A percentile compares a stretch with the other conserved stretches of the same genome.
phyloP scores from a whole-genome alignment of 495 filamentous ascomycete species.

The Tuber microsphaerosporum region DNA sequence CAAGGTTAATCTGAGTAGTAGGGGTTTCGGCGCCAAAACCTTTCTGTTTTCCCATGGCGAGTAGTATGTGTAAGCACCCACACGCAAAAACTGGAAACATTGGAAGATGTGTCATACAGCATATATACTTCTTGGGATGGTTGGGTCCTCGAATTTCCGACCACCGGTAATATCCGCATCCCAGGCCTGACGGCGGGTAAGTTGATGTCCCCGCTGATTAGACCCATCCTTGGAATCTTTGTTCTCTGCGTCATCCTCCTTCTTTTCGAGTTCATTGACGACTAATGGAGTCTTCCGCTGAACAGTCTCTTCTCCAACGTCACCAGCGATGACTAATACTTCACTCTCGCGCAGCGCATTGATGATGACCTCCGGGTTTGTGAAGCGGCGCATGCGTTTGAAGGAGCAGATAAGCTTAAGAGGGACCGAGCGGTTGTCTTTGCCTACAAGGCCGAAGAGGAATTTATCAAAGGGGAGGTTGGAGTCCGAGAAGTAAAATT shows the following conservation, averaged over 20 bases:
- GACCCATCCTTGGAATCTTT: conserved; percentile 32
- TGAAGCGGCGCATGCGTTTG: conserved; percentile 89
- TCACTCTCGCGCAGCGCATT: conserved; percentile 69
- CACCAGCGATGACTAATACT: conserved; percentile 58
- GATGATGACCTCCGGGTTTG: conserved; percentile 71
- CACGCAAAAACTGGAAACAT: not conserved
- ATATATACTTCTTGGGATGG: conserved; percentile 54
- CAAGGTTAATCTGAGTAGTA: conserved; percentile 82
- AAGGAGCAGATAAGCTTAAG: conserved; percentile 71
- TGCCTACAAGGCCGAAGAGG: conserved; percentile 67
- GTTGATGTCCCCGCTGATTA: not conserved
- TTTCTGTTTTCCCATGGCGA: conserved; percentile 48
- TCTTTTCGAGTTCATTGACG: conserved; percentile 23
- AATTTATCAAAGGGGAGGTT: conserved; percentile 86
- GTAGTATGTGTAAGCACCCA: not conserved
- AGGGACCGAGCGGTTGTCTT: conserved; percentile 67
- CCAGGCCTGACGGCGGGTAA: not conserved
- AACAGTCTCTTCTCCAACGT: conserved; percentile 55
- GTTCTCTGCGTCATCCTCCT: conserved; percentile 41
- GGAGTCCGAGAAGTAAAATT: conserved; percentile 94
- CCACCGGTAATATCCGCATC: conserved; percentile 24
- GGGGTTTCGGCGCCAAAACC: conserved; percentile 76
- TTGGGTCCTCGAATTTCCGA: conserved; percentile 18
- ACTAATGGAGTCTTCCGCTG: conserved; percentile 65
- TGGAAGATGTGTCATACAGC: conserved; percentile 41